Evolutionary conservation across 768 basidiomycete genomes (phyloP).

Genomic region (Podaxis sp.): DNA sequence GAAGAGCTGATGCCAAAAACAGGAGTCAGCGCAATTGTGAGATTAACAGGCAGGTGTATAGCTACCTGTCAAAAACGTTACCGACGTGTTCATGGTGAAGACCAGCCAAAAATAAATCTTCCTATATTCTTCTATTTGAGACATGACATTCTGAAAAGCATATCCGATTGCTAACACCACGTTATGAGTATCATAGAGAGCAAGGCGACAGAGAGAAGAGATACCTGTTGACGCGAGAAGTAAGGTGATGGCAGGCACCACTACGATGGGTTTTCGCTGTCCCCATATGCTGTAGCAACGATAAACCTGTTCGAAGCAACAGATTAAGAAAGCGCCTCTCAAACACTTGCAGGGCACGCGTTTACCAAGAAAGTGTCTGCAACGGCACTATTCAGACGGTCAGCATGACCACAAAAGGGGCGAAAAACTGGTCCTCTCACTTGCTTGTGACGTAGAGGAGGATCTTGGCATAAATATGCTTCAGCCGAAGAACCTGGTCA

Average conservation of each 20-base stretch:
- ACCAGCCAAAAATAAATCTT: conserved; percentile 34
- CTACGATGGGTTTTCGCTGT: conserved; percentile 24
- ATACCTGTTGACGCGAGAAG: conserved; percentile 32
- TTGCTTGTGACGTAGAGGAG: conserved; percentile 35
- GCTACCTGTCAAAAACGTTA: conserved; percentile 32
- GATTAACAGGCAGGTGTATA: background rate
- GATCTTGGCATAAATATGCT: conserved; percentile 28
- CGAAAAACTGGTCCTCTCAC: conserved; percentile 21
- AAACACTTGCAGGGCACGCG: background rate
- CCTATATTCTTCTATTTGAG: conserved; percentile 21
- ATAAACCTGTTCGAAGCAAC: conserved; percentile 20
- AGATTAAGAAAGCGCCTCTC: background rate
- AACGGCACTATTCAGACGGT: background rate
- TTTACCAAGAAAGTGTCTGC: conserved; percentile 13
- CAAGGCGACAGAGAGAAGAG: background rate
- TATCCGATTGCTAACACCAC: background rate
- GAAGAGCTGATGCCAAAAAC: background rate
- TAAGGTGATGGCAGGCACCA: conserved; percentile 24
- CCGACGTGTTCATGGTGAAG: conserved; percentile 30
- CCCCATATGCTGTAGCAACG: conserved; percentile 39
- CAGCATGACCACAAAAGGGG: background rate
- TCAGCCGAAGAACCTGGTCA: conserved; percentile 19
- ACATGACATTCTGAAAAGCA: background rate
- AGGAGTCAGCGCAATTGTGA: background rate
- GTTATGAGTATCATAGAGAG: background rate